Evolutionary conservation across 345 rosid genomes (phyloP).

Genomic region (Eucalyptus cloeziana): DNA sequence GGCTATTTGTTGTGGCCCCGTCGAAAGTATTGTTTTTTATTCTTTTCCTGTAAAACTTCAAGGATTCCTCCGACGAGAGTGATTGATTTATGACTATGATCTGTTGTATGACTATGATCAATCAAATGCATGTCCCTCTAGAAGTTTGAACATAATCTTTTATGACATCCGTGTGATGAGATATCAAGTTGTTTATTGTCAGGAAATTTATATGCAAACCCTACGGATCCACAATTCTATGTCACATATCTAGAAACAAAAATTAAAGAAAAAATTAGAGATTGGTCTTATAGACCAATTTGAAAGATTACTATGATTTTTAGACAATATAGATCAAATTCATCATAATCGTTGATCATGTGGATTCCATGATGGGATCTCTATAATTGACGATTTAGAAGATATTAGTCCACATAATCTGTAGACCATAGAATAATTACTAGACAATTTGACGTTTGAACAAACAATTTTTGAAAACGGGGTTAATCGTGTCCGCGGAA

Average conservation of each 20-base stretch:
- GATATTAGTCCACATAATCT: background rate
- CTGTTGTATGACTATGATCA: background rate
- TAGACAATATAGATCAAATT: background rate
- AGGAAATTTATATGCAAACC: background rate
- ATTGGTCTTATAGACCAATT: background rate
- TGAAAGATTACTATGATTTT: background rate
- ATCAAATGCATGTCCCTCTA: background rate
- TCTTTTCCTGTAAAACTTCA: background rate
- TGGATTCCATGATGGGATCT: background rate
- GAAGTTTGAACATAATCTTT: background rate
- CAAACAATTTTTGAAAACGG: background rate
- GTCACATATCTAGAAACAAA: background rate
- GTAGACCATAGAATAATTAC: background rate
- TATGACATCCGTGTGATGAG: rapidly evolving
- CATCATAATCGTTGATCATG: background rate
- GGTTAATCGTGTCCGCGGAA: background rate
- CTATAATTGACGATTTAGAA: background rate
- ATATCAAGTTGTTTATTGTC: background rate
- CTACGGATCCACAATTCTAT: background rate
- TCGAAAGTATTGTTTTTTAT: background rate
- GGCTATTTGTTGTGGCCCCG: background rate
- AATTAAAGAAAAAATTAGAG: background rate
- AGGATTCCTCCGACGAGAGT: background rate
- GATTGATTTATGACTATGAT: background rate
- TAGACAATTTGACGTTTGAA: background rate